phyloP scores from a whole-genome alignment of 345 rosid species.

The Zanthoxylum bungeanum region DNA sequence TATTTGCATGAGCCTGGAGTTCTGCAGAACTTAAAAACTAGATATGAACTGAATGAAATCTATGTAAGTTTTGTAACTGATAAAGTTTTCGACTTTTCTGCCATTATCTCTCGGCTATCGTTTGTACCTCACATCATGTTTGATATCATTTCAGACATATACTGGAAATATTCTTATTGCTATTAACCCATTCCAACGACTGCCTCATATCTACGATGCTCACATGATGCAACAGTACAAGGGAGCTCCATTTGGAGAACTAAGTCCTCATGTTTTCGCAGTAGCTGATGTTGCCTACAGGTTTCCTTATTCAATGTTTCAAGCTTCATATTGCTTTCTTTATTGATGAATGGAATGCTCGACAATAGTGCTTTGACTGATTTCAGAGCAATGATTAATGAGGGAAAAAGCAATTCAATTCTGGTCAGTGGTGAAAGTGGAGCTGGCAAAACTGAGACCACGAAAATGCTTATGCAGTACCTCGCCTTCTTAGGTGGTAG shows the following conservation, averaged over 20 bases:
- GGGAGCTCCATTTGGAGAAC: constrained; percentile 91
- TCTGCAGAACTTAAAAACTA: constrained; percentile 62
- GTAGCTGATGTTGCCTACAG: constrained; percentile 93
- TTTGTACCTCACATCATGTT: not conserved
- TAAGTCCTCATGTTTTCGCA: constrained; percentile 91
- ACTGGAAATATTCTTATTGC: constrained; percentile 89
- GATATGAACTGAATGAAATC: constrained; percentile 94
- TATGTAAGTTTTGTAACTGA: constrained; percentile 48
- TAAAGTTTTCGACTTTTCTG: not conserved
- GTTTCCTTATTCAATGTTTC: constrained; percentile 25
- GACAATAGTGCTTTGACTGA: constrained; percentile 1
- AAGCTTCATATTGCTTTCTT: not conserved
- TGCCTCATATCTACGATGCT: constrained; percentile 79
- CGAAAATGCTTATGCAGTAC: constrained; percentile 93
- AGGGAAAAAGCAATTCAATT: constrained; percentile 79
- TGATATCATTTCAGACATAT: constrained; percentile 53
- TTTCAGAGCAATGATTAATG: constrained; percentile 76
- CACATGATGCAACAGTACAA: constrained; percentile 97
- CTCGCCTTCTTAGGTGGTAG: constrained; percentile 89
- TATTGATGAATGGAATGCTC: not conserved
- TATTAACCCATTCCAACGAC: constrained; percentile 87
- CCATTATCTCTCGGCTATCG: no score
- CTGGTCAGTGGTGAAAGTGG: constrained; percentile 95
- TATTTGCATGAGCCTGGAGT: constrained; percentile 97
- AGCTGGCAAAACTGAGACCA: constrained; percentile 92